phyloP scores from a whole-genome alignment of 2,329 filamentous ascomycete species.

The Diaporthe australafricana region DNA sequence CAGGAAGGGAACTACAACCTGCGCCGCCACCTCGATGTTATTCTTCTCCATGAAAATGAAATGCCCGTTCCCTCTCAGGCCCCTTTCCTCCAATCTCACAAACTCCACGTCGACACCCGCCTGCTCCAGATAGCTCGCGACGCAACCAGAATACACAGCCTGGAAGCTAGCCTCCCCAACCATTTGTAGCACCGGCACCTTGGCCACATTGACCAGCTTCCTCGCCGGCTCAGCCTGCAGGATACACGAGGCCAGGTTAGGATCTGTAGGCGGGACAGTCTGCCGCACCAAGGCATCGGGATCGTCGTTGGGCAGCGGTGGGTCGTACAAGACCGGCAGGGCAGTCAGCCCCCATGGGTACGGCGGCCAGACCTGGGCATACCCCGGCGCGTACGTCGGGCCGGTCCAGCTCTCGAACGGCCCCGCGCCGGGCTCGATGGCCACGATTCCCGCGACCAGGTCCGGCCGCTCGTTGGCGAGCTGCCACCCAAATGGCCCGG shows the following conservation, averaged over 20 bases:
- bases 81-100: slow-evolving; percentile 53
- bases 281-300: slow-evolving; percentile 46
- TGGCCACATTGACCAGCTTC: slow-evolving; percentile 49
- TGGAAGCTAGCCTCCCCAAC: slow-evolving; percentile 58
- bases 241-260: slow-evolving; percentile 42
- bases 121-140: slow-evolving; percentile 54
- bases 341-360: slow-evolving; percentile 42
- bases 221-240: slow-evolving; percentile 51
- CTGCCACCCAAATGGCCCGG: slow-evolving; percentile 58
- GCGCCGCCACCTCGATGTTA: slow-evolving; percentile 50
- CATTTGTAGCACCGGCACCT: slow-evolving; percentile 51
- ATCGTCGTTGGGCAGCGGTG: slow-evolving; percentile 43
- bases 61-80: slow-evolving; percentile 58
- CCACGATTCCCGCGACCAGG: slow-evolving; percentile 60
- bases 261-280: slow-evolving; percentile 41
- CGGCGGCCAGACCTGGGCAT: neutral
- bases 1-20: neutral
- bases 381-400: slow-evolving; percentile 8
- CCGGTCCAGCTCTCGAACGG: slow-evolving; percentile 50
- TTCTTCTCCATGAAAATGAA: slow-evolving; percentile 63
- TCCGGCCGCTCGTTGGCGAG: slow-evolving; percentile 61
- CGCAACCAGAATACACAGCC: slow-evolving; percentile 57
- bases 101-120: slow-evolving; percentile 54
- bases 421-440: slow-evolving; percentile 65
- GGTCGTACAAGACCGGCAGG: slow-evolving; percentile 45